These are phyloP conservation scores for Nemophila menziesii DNA, from an alignment of 257 asterid genomes.

Conservation along the genomic window DNA sequence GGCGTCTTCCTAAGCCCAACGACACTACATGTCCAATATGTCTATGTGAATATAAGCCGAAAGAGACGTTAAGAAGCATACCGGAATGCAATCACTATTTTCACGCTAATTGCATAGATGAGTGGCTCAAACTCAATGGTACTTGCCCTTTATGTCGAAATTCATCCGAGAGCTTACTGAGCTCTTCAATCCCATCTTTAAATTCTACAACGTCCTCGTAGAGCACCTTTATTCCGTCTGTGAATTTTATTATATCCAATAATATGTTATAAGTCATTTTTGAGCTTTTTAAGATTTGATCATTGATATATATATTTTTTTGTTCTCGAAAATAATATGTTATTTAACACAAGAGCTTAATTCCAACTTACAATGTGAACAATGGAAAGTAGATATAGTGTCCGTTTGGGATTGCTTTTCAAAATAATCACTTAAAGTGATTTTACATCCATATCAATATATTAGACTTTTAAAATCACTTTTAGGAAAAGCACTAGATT, in stretches of 20 bases:
- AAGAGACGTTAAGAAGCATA: constrained; percentile 48
- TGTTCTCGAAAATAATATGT: no score
- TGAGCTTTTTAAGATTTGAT: no score
- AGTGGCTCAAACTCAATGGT: constrained; percentile 77
- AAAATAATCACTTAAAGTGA: no score
- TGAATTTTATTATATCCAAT: no score
- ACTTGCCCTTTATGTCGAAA: constrained; percentile 73
- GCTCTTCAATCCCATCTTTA: constrained; percentile 33
- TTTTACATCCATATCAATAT: no score
- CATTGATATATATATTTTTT: no score
- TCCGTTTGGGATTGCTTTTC: no score
- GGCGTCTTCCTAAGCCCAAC: constrained; percentile 41
- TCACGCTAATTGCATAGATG: constrained; percentile 60
- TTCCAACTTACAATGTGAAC: no score
- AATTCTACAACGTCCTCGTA: constrained; percentile 21
- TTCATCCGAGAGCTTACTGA: constrained; percentile 27
- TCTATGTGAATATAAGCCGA: constrained; percentile 51
- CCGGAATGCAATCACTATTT: constrained; percentile 84
- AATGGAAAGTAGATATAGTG: no score
- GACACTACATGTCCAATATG: constrained; percentile 67
- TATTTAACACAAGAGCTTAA: no score
- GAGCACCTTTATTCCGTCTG: constrained; percentile 6
- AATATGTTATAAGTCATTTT: background rate
- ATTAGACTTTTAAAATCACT: no score
- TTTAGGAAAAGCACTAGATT: no score